A percentile compares a stretch with the other conserved stretches of the same genome.
phyloP scores from a whole-genome alignment of 2,329 filamentous ascomycete species.

The Claviceps sp. region DNA sequence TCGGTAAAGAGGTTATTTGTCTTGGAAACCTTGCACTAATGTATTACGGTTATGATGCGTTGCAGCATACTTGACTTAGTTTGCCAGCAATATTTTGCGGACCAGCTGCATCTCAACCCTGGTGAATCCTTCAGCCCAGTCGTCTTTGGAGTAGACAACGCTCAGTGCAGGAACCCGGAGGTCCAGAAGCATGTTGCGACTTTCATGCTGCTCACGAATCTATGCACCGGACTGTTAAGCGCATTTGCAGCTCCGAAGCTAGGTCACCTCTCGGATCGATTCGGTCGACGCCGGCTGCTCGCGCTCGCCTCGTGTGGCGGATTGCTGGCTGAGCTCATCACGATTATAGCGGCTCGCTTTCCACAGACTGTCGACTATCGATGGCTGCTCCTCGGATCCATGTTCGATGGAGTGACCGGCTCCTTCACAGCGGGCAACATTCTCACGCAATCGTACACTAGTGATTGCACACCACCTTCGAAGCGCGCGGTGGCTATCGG shows the following conservation, averaged over 20 bases:
- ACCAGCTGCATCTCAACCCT: conserved; percentile 46
- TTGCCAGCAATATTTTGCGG: conserved; percentile 69
- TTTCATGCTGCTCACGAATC: conserved; percentile 63
- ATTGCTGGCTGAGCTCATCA: conserved; percentile 59
- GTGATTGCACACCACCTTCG: conserved; percentile 74
- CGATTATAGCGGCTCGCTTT: conserved; percentile 63
- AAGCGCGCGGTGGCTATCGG: conserved; percentile 73
- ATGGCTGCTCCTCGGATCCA: conserved; percentile 62
- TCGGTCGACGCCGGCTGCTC: conserved; percentile 65
- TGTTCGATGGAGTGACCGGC: conserved; percentile 72
- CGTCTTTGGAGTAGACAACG: conserved; percentile 55
- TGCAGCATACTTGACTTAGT: conserved; percentile 61
- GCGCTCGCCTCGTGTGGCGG: conserved; percentile 62
- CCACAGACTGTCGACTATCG: conserved; percentile 62
- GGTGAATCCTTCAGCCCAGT: conserved; percentile 32
- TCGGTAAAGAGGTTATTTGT: background rate
- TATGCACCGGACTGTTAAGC: conserved; percentile 64
- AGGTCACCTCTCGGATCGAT: conserved; percentile 74
- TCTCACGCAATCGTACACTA: conserved; percentile 72
- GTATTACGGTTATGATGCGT: too few relatives aligned
- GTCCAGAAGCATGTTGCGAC: conserved; percentile 65
- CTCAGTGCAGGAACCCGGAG: conserved; percentile 66
- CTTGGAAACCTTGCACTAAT: background rate
- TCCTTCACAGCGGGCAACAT: conserved; percentile 75
- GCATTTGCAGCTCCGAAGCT: conserved; percentile 72